Evolutionary conservation across 805 yeast species (phyloP), one percentile per base, ranked within the genome.

Genomic region (Ogataea angusta): DNA sequence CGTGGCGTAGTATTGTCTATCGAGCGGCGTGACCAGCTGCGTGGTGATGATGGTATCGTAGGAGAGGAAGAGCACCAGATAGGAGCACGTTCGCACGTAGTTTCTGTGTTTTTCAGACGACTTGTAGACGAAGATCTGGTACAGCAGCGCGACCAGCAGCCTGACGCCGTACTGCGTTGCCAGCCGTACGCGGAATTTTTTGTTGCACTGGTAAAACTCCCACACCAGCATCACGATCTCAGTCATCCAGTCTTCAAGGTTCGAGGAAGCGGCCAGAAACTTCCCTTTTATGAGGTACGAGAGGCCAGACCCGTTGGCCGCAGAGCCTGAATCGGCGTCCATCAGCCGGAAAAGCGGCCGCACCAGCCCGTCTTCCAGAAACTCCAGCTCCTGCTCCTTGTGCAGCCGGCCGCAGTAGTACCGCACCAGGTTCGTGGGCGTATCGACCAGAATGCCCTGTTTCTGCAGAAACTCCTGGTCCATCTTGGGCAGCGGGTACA

Each of bases 191-290:
- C 71, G 70, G 52, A 83, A 80, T 35, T 61, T 62, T 43, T 68
- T 69, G 62, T 91, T 91, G 51, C 88, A 80, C 55, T 86, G 91
- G 24, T 77, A 63, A 30, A 88, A 63, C 52, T 85, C 95, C 85
- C 95, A 86, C 12, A 85, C 49, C 7, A 90, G 56, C 56, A 83
- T 70, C 5, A 78, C 60, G n/a, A 75, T 56, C 53, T 83, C 90
- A 3, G 70, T 63, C 2, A 78, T 59, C 82, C 89, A 69, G 14
- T 70, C 52, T 4, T 61, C 46, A 1, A 59, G 53, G 6, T 55
- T 59, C 1, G 46, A 17, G 23, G 34, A 35, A n/a, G 36, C 34
- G 17, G 39, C 29, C 18, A 44, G 30, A 2, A 48, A 37, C 27
- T 53, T 52, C 1, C 58, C 52, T 28, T 57, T 55, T 48, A 62